Evolutionary conservation across 208 protist genomes (phyloP).

Genomic region (Acanthamoeba culbertsoni): DNA sequence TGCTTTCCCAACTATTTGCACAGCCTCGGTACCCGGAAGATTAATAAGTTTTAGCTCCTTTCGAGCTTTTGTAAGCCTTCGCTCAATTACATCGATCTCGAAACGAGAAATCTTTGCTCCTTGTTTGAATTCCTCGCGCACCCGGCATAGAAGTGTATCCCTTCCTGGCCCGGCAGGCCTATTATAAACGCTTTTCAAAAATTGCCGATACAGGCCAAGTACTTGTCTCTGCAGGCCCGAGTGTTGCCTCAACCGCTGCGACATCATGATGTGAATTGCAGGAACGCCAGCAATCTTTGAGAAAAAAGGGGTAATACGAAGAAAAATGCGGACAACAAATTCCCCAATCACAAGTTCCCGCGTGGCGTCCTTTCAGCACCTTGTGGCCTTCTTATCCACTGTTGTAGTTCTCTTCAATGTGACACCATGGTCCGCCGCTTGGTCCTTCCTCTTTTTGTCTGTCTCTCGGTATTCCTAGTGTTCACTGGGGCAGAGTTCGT

Average conservation of each 20-base stretch:
- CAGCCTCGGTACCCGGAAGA: not conserved
- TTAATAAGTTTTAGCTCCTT: slow-evolving; percentile 42
- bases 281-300: not conserved
- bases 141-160: not conserved
- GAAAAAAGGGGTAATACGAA: not conserved
- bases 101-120: not conserved
- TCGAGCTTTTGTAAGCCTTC: not conserved
- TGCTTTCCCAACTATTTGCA: not conserved
- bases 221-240: slow-evolving; percentile 40
- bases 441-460: not conserved
- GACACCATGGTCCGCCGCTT: not conserved
- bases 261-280: not conserved
- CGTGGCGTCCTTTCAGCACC: not conserved
- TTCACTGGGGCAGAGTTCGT: not conserved
- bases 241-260: not conserved
- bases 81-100: slow-evolving; percentile 24
- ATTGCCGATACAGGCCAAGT: not conserved
- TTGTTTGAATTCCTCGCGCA: slow-evolving; percentile 28
- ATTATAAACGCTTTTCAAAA: not conserved
- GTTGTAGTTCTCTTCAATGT: too few relatives aligned
- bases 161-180: not conserved
- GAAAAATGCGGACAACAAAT: too few relatives aligned
- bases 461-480: not conserved
- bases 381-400: too few relatives aligned
- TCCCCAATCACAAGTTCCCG: not conserved